phyloP scores from a whole-genome alignment of 202 grass and related monocot genomes.

The Brachypodium distachyon region DNA sequence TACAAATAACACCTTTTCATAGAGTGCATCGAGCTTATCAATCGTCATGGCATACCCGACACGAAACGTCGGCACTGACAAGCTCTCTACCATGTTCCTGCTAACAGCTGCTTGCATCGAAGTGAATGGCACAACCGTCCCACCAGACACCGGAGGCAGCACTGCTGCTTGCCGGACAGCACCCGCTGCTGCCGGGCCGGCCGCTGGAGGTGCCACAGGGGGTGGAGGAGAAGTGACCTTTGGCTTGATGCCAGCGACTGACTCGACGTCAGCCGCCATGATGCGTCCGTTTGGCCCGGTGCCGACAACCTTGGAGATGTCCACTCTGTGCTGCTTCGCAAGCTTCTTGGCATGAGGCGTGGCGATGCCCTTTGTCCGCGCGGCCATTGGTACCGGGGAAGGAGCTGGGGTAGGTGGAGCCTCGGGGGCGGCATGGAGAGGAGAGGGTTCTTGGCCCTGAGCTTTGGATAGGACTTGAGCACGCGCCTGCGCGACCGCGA shows the following conservation, averaged over 20 bases:
- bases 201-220: neutral
- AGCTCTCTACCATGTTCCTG: slow-evolving; percentile 91
- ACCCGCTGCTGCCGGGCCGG: neutral
- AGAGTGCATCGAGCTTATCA: slow-evolving; percentile 61
- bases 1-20: slow-evolving; percentile 55
- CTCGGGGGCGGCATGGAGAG: neutral
- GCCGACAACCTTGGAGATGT: slow-evolving; percentile 45
- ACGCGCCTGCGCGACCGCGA: slow-evolving; percentile 31
- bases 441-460: slow-evolving; percentile 18
- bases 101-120: slow-evolving; percentile 74
- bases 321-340: slow-evolving; percentile 71
- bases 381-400: neutral
- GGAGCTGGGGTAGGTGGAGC: neutral
- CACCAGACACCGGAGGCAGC: slow-evolving; percentile 42
- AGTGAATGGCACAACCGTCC: slow-evolving; percentile 61
- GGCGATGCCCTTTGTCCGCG: slow-evolving; percentile 31
- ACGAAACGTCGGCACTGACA: slow-evolving; percentile 67
- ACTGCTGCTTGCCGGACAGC: slow-evolving; percentile 2
- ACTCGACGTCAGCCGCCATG: slow-evolving; percentile 62
- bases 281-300: slow-evolving; percentile 60
- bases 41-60: slow-evolving; percentile 58
- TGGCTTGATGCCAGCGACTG: slow-evolving; percentile 55
- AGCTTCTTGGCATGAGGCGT: slow-evolving; percentile 86
- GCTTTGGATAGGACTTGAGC: slow-evolving; percentile 38
- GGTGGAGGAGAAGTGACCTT: neutral